phyloP scores from a whole-genome alignment of 2,329 filamentous ascomycete genomes.

The Fusarium sublunatum region DNA sequence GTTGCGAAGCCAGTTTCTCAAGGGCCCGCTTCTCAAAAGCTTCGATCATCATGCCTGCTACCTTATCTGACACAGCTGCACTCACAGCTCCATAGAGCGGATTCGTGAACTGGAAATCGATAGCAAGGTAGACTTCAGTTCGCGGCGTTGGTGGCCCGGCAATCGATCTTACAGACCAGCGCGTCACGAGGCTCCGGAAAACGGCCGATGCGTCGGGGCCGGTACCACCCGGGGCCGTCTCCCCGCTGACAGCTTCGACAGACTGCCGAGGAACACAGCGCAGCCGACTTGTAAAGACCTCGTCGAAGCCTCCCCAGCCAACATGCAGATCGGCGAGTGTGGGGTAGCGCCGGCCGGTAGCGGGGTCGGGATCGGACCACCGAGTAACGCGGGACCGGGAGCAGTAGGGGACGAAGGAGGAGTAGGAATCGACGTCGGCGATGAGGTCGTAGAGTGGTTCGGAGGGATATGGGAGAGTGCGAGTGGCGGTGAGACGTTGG shows the following conservation, averaged over 20 bases:
- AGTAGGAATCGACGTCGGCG: conserved; percentile 87
- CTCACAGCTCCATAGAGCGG: conserved; percentile 89
- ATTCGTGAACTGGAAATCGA: conserved; percentile 88
- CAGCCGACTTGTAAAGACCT: conserved; percentile 83
- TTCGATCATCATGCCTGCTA: conserved; percentile 89
- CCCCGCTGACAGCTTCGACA: conserved; percentile 82
- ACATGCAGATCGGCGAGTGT: conserved; percentile 81
- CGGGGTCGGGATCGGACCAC: conserved; percentile 69
- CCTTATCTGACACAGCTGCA: conserved; percentile 81
- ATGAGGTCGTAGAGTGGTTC: conserved; percentile 83
- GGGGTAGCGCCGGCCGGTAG: conserved; percentile 69
- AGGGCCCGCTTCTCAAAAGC: conserved; percentile 88
- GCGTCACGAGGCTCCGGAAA: conserved; percentile 75
- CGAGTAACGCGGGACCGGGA: conserved; percentile 78
- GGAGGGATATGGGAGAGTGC: conserved; percentile 80
- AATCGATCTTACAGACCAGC: conserved; percentile 72
- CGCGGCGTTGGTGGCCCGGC: conserved; percentile 40
- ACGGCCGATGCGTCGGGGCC: conserved; percentile 58
- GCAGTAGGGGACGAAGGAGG: conserved; percentile 92
- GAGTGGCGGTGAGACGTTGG: conserved; percentile 78
- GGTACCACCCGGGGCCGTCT: conserved; percentile 59
- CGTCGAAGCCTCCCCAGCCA: conserved; percentile 85
- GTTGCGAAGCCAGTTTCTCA: conserved; percentile 51
- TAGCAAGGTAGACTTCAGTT: conserved; percentile 79
- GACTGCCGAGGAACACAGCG: conserved; percentile 78